A percentile compares a stretch with the other conserved stretches of the same genome.
Conservation (phyloP, 2,329 filamentous ascomycete genomes). For the Diaporthe sp. region DNA sequence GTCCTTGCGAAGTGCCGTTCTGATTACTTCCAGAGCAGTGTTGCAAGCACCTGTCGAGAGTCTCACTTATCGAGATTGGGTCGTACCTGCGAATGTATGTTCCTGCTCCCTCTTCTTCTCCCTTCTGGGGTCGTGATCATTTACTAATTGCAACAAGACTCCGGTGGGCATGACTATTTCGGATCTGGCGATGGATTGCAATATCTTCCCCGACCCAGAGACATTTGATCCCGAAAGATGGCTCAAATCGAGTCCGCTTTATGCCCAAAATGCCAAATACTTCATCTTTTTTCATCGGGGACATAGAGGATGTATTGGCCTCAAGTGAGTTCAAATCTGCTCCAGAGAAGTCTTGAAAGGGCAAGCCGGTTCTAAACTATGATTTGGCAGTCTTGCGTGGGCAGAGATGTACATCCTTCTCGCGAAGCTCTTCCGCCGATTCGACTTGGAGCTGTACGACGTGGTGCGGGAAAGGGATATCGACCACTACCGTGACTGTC, state of each 20-base stretch:
- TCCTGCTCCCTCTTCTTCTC: neutral
- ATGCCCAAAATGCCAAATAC: neutral
- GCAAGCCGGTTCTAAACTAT: neutral
- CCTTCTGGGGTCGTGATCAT: neutral
- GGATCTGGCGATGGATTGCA: neutral
- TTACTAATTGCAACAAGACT: neutral
- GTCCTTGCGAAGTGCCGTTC: too few relatives aligned
- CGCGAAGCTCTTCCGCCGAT: neutral
- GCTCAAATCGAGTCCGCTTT: neutral
- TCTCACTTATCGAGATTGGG: neutral
- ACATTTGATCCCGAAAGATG: neutral
- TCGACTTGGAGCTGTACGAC: neutral
- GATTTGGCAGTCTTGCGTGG: neutral
- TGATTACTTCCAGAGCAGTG: too few relatives aligned
- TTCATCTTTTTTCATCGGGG: neutral
- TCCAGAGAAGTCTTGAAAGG: neutral
- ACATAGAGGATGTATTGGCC: neutral
- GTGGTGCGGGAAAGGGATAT: neutral
- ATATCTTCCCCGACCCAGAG: neutral
- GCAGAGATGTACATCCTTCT: neutral
- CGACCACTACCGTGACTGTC: too few relatives aligned
- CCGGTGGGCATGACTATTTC: neutral
- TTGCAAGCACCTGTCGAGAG: neutral
- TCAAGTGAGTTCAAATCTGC: neutral
- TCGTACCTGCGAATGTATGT: neutral